These are phyloP conservation scores for Cylindrodendrum hubeiense DNA, from an alignment of 2,329 filamentous ascomycete genomes.

Conservation along the genomic window DNA sequence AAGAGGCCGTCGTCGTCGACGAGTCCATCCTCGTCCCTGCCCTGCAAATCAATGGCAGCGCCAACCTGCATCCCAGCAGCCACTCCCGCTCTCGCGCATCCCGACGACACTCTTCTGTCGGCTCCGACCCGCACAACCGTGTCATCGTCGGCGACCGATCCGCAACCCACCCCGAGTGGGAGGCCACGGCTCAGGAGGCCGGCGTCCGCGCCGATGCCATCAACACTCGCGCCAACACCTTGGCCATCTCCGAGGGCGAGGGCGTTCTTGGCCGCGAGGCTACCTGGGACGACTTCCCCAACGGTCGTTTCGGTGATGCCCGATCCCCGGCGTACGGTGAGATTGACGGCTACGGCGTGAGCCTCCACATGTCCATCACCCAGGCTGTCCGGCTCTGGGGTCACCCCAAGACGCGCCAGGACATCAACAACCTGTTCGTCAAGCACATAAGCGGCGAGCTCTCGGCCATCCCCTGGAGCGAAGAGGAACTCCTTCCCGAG, in stretches of 20 bases:
- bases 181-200: conserved; percentile 82
- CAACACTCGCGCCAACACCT: conserved; percentile 84
- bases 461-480: conserved; percentile 90
- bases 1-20: conserved; percentile 65
- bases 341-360: conserved; percentile 98
- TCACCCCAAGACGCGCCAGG: conserved; percentile 74
- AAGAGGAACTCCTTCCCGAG: conserved; percentile 87
- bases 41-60: conserved; percentile 63
- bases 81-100: conserved; percentile 51
- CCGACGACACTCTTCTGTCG: conserved; percentile 81
- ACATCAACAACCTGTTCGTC: conserved; percentile 86
- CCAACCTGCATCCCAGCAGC: conserved; percentile 47
- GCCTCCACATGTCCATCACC: conserved; percentile 87
- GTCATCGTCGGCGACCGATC: conserved; percentile 81
- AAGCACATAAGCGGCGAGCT: conserved; percentile 85
- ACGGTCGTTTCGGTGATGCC: conserved; percentile 94
- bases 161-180: conserved; percentile 72
- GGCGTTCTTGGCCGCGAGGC: conserved; percentile 91
- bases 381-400: conserved; percentile 90
- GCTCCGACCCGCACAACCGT: conserved; percentile 87
- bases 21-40: conserved; percentile 40
- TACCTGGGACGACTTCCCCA: conserved; percentile 98
- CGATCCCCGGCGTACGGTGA: conserved; percentile 94
- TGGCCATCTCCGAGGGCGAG: conserved; percentile 95
- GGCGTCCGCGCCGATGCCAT: conserved; percentile 79